Base-by-base conservation (phyloP, 1,284 basidiomycete species). In the Leccinum huronense region DNA sequence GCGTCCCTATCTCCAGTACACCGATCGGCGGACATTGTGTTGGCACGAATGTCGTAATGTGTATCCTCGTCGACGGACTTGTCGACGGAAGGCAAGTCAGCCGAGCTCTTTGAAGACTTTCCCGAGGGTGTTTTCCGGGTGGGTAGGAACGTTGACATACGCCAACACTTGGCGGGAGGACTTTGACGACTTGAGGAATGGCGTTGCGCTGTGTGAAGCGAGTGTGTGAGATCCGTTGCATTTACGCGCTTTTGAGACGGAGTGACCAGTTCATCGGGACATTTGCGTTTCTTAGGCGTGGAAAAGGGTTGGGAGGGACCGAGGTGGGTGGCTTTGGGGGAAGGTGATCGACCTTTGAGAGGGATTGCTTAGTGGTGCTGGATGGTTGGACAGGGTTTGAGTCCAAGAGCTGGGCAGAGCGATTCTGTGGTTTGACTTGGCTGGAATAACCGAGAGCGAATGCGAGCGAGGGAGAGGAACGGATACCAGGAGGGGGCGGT, bases 1-100 rank as follows among this genome's bases (percentile, higher is more conserved):
- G 88, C 87, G 73, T 94, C 92, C 57, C 91, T 81, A 65, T 91
- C 90, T 14, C 90, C 91, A 1, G 87, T 89, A 57, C 84, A 80
- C 62, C 82, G 83, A 45, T 78, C 79, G 38, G 87, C 84, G 3
- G 80, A 83, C 69, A 80, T 83, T 5, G 78, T 68, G 34, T 73
- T 70, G 68, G 67, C 78, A 23, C 64, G 59, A 5, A 78, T 58
- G 66, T 71, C 61, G 72, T 61, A 62, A 48, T 67, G 66, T 59
- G 48, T 65, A 56, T 78, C 78, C 31, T 84, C 83, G n/a, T 85
- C 83, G 5, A 82, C 83, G 0, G 83, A 83, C 67, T 88, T 83
- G 57, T 83, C 83, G 19, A 78, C 81, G 13, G 68, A 73, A 68
- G 45, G 42, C 3, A 58, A 23, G 62, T 75, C 78, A 11, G 68